Conservation (phyloP, 208 protist species). For the Crithidia acanthocephali region DNA sequence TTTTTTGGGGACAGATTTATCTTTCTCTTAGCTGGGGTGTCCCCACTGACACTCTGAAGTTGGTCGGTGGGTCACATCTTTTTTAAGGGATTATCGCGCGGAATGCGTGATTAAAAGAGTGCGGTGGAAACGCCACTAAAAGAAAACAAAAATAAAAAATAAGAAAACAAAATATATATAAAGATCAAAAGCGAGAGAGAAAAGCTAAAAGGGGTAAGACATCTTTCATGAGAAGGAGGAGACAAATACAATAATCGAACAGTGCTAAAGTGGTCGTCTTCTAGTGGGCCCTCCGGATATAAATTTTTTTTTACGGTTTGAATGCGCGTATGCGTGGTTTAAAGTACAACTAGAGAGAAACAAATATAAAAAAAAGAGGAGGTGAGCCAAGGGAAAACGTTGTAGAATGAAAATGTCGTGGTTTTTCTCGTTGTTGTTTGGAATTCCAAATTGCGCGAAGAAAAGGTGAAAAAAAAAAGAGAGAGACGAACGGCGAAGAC, state of each 20-base stretch:
- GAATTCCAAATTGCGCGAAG: not conserved
- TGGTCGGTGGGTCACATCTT: conserved; percentile 14
- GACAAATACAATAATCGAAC: conserved; percentile 15
- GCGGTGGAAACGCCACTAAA: conserved; percentile 25
- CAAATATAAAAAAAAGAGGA: not conserved
- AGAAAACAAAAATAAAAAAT: conserved; percentile 31
- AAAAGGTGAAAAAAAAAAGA: not conserved
- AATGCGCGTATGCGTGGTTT: conserved; percentile 3
- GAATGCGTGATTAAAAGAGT: conserved; percentile 15
- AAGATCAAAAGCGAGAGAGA: conserved; percentile 24
- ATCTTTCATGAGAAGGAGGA: conserved; percentile 21
- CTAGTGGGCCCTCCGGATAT: not conserved
- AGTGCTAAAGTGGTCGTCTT: conserved; percentile 10
- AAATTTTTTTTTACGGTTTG: conserved; percentile 9
- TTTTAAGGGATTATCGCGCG: conserved; percentile 19
- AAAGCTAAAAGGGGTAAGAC: conserved; percentile 22
- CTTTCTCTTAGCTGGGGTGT: conserved; percentile 19
- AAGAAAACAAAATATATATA: conserved; percentile 15
- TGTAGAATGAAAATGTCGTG: not conserved
- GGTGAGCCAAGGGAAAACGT: not conserved
- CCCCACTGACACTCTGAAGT: conserved; percentile 3
- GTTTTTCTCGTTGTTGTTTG: not conserved
- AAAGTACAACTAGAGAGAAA: conserved; percentile 9
- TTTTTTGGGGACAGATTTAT: conserved; percentile 7
- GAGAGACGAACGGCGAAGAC: not conserved